These are phyloP conservation scores for Yamadazyma paraphyllophila DNA, from an alignment of 805 yeast species.

Conservation along the genomic window DNA sequence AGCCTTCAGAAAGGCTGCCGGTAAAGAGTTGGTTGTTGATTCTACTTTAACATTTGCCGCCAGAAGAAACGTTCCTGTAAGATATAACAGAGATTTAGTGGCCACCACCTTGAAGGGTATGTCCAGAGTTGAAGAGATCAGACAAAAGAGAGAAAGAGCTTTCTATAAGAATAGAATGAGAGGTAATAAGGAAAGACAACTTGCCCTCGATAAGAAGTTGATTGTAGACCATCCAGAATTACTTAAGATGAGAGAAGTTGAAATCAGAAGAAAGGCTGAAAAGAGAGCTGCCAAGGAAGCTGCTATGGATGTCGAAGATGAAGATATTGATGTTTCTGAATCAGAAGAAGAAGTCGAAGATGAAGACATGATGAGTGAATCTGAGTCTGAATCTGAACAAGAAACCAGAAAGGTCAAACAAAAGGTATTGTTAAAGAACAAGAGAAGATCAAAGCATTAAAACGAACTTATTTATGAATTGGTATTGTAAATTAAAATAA, in stretches of 20 bases:
- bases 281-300: slow-evolving; percentile 61
- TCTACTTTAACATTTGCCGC: slow-evolving; percentile 94
- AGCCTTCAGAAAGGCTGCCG: slow-evolving; percentile 98
- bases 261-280: slow-evolving; percentile 72
- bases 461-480: slow-evolving; percentile 7
- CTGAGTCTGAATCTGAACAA: slow-evolving; percentile 43
- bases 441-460: slow-evolving; percentile 20
- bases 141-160: slow-evolving; percentile 95
- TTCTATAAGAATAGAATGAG: slow-evolving; percentile 99
- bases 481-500: slow-evolving; percentile 11
- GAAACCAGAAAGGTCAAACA: slow-evolving; percentile 37
- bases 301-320: slow-evolving; percentile 45
- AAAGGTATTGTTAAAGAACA: slow-evolving; percentile 64
- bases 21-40: slow-evolving; percentile 97
- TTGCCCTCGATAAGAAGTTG: slow-evolving; percentile 82
- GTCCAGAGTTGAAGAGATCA: slow-evolving; percentile 93
- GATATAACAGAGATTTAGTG: slow-evolving; percentile 95
- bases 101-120: slow-evolving; percentile 92
- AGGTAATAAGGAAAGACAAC: slow-evolving; percentile 86
- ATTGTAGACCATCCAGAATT: slow-evolving; percentile 87
- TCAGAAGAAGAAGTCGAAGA: slow-evolving; percentile 47
- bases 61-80: slow-evolving; percentile 95
- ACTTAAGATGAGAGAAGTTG: slow-evolving; percentile 90
- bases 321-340: slow-evolving; percentile 37
- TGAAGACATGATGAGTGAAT: slow-evolving; percentile 30